Evolutionary conservation across 1,284 basidiomycete genomes (phyloP), one percentile per base, ranked within the genome.

Genomic region (Xerocomus amazonicus): DNA sequence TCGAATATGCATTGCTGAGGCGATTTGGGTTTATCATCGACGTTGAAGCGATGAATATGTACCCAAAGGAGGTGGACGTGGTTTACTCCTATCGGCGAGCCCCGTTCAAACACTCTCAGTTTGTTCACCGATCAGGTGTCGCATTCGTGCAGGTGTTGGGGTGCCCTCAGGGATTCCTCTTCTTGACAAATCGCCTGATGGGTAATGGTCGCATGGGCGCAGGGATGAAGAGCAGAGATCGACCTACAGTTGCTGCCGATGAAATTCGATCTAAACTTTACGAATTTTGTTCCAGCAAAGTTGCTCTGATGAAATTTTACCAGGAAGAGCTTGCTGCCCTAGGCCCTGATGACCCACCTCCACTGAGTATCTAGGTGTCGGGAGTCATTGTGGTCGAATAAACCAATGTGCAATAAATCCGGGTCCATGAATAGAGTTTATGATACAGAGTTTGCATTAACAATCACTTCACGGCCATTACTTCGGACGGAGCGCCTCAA

Each of bases 81-180:
- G 76, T 86, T 37, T 97, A 97, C 69, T 90, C 88, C 6, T 97
- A 97, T 65, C 84, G 92, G 14, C 82, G 86, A 12, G 74, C 78
- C 29, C 77, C 83, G 1, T 94, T 85, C 70, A 79, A 79, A 52
- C 80, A 92, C 66, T 89, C 90, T 8, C 93, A 96, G 63, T 96
- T 91, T 66, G 87, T 94, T 26, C 93, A 96, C 63, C 82, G 85
- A 38, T 83, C 87, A 2, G 94, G 94, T 1, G 80, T 90, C 12
- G 91, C 90, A 4, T 90, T 96, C 58, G 83, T 92, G 13, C 91
- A 95, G 63, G 85, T 93, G 46, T 61, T 92, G n/a, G 90, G 87
- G 2, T 87, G 83, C 1, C 67, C 75, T 12, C 75, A 84, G 47
- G 92, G 92, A 0, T 94, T 93, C 69, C 70, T 92, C 50, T 95